Base-by-base conservation (phyloP, 257 asterid genomes). In the Coffea eugenioides region DNA sequence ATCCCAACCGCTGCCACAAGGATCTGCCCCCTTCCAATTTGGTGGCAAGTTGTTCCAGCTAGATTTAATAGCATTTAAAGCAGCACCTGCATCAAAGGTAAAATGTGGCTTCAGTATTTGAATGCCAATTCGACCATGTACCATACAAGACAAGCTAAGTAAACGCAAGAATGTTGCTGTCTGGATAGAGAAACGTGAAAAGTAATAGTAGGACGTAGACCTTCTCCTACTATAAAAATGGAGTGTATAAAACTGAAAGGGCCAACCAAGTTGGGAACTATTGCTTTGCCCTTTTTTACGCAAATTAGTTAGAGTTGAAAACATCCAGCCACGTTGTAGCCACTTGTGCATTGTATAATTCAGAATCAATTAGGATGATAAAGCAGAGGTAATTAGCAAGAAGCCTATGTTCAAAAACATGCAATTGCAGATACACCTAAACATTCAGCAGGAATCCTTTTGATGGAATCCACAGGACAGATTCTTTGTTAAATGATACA, bases 41-140 rank as follows among this genome's bases (percentile, higher is more conserved):
- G 96, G 97, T 12, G 98, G 98, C 79, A 89, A 88, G 88, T 90
- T 93, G 48, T 83, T 85, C 98, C 96, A 93, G 88, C 90, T 90
- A 43, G 92, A 76, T 81, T 87, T 86, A 52, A 94, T 79, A 64
- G 95, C 92, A 71, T 31, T 86, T 83, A 94, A 89, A 78, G 91
- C 94, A 85, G 90, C 84, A 84, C 85, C 98, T 93, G 92, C 86
- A 86, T 62, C 31, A 76, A 49, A 76, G 51, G 54, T 36, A 54
- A 74, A 8, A 76, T 65, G 57, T 31, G 67, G 31, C n/a, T 73
- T 39, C n/a, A 56, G 54, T 72, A 31, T 12, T 56, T 39, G 2
- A 79, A 52, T 8, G 52, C 56, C 41, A 71, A 49, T 18, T 6
- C 48, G 15, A 52, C 56, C 2, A 69, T 31, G 34, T 36, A 68